Percentiles rank a stretch among this genome's conserved stretches.
These are phyloP conservation scores for Phalaenopsis aphrodite DNA, from an alignment of 106 monocot genomes.

Conservation along the genomic window DNA sequence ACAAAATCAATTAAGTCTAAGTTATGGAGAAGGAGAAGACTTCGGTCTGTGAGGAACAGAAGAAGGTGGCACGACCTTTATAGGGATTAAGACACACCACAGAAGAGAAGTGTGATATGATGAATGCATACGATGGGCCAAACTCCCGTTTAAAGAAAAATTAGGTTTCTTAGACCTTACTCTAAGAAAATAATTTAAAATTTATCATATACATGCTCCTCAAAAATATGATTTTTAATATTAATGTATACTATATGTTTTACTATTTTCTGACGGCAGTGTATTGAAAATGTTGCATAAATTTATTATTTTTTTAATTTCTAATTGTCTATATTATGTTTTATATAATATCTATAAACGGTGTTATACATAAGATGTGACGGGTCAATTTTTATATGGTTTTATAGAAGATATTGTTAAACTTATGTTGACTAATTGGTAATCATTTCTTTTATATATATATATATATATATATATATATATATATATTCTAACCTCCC, in stretches of 20 bases:
- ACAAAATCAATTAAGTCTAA: neutral
- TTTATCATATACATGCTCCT: neutral
- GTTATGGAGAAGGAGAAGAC: conserved; percentile 2
- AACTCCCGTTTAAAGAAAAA: neutral
- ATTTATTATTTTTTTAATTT: too few species aligned
- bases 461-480: too few species aligned
- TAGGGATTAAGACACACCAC: neutral
- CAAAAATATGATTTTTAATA: too few species aligned
- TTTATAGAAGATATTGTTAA: neutral
- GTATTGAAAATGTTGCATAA: too few species aligned
- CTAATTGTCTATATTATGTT: too few species aligned
- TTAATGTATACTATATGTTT: too few species aligned
- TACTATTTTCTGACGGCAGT: too few species aligned
- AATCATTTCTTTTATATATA: too few species aligned
- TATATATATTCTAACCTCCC: too few species aligned
- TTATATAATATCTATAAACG: too few species aligned
- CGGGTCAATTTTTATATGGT: too few species aligned
- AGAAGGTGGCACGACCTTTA: neutral
- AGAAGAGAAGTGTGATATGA: neutral
- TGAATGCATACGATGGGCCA: neutral
- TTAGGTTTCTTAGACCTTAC: neutral
- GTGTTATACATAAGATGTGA: too few species aligned
- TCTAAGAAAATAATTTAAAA: neutral
- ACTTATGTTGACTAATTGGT: neutral
- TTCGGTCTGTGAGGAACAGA: neutral